Percentiles rank a stretch among this genome's conserved stretches.
phyloP scores from a whole-genome alignment of 768 basidiomycete genomes.

The Chalciporus chontae region DNA sequence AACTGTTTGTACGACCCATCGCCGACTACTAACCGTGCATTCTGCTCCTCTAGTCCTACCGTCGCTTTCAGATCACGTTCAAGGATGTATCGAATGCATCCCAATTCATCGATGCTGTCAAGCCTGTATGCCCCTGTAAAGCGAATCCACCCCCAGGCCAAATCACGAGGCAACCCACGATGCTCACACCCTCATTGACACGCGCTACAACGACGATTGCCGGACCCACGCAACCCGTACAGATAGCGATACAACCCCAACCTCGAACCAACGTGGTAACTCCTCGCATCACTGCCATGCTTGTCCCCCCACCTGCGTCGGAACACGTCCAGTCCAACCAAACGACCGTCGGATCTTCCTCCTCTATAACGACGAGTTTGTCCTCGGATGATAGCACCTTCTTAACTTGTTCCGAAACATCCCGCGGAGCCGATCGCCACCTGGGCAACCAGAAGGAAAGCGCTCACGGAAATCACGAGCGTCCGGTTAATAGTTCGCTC shows the following conservation, averaged over 20 bases:
- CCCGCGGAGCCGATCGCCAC: constrained; percentile 6
- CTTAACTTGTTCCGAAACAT: constrained; percentile 26
- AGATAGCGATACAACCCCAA: background rate
- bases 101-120: constrained; percentile 60
- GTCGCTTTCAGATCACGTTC: constrained; percentile 77
- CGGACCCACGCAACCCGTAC: background rate
- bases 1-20: background rate
- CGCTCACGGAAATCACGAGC: constrained; percentile 1
- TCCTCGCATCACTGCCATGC: background rate
- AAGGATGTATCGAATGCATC: constrained; percentile 42
- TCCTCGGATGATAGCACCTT: constrained; percentile 29
- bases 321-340: background rate
- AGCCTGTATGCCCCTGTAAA: constrained; percentile 73
- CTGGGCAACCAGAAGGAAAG: background rate
- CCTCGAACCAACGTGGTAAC: constrained; percentile 2
- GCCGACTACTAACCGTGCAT: background rate
- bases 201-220: constrained; percentile 15
- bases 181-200: constrained; percentile 12
- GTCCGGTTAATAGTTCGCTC: constrained; percentile 16
- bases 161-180: constrained; percentile 15
- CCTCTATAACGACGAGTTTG: constrained; percentile 8
- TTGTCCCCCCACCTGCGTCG: constrained; percentile 1
- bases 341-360: constrained; percentile 1
- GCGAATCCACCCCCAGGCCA: constrained; percentile 40
- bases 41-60: constrained; percentile 48